Evolutionary conservation across 169 alveolate species (phyloP).

Genomic region (Plasmodium billcollinsi): DNA sequence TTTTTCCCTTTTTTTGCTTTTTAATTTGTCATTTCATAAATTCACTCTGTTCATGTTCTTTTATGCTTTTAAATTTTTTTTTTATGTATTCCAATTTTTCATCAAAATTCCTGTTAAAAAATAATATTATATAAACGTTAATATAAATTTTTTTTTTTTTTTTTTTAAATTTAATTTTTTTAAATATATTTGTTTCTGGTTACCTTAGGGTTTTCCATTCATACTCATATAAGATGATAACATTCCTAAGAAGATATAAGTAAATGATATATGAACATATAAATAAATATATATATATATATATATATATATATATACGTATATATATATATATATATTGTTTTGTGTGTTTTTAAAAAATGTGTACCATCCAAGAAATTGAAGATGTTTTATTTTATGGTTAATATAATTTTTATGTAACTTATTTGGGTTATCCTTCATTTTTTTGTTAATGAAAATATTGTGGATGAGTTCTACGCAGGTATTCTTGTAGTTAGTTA

Average conservation of each 20-base stretch:
- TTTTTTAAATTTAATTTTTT: neutral
- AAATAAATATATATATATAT: neutral
- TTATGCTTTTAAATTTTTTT: slow-evolving; percentile 66
- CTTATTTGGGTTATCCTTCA: slow-evolving; percentile 52
- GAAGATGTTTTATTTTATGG: slow-evolving; percentile 35
- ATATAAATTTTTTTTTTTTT: neutral
- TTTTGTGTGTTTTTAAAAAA: neutral
- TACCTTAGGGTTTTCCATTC: slow-evolving; percentile 76
- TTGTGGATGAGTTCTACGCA: slow-evolving; percentile 59
- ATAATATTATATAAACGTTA: slow-evolving; percentile 7
- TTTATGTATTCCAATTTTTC: slow-evolving; percentile 72
- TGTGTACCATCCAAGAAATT: slow-evolving; percentile 62
- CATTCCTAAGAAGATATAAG: slow-evolving; percentile 16
- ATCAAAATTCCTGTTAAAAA: slow-evolving; percentile 48
- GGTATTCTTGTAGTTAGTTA: slow-evolving; percentile 21
- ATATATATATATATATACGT: neutral
- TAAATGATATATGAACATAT: neutral
- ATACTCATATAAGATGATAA: slow-evolving; percentile 41
- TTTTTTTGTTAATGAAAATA: slow-evolving; percentile 20
- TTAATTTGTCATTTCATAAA: slow-evolving; percentile 44
- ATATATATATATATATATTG: neutral
- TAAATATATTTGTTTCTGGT: slow-evolving; percentile 16
- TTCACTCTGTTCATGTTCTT: slow-evolving; percentile 23
- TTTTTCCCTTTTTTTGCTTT: slow-evolving; percentile 17
- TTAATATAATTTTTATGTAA: slow-evolving; percentile 37